A percentile compares a stretch with the other conserved stretches of the same genome.
phyloP scores from a whole-genome alignment of 495 filamentous ascomycete species.

The Annulohypoxylon bovei region DNA sequence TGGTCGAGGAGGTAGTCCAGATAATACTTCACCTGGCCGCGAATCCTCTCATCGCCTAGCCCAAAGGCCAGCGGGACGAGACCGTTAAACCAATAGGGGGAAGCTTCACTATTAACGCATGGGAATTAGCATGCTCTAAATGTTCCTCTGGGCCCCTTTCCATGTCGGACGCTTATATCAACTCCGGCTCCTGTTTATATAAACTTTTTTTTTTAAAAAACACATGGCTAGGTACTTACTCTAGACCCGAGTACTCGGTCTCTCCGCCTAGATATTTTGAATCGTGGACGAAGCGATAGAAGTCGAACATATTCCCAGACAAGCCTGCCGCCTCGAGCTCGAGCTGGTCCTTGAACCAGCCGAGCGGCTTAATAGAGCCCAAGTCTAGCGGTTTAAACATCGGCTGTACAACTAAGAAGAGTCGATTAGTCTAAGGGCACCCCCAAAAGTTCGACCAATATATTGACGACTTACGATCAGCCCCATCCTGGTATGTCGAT shows the following conservation, averaged over 20 bases:
- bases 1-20: constrained; percentile 62
- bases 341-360: constrained; percentile 70
- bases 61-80: constrained; percentile 70
- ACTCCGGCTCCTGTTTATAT: neutral
- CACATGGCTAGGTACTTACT: constrained; percentile 35
- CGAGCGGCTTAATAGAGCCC: constrained; percentile 66
- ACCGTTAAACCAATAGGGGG: constrained; percentile 75
- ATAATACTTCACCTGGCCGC: constrained; percentile 61
- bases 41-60: constrained; percentile 63
- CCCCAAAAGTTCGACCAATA: neutral
- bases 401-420: constrained; percentile 28
- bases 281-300: constrained; percentile 67
- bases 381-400: constrained; percentile 60
- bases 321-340: constrained; percentile 65
- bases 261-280: constrained; percentile 59
- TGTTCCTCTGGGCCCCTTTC: neutral
- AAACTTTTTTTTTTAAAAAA: no score
- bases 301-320: constrained; percentile 68
- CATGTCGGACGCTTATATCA: no score
- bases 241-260: constrained; percentile 66
- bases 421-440: neutral
- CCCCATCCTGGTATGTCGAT: constrained; percentile 18
- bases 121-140: neutral
- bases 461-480: constrained; percentile 6
- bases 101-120: constrained; percentile 54